phyloP scores from a whole-genome alignment of 805 yeast genomes.

The Vanderwaltozyma yarrowii region DNA sequence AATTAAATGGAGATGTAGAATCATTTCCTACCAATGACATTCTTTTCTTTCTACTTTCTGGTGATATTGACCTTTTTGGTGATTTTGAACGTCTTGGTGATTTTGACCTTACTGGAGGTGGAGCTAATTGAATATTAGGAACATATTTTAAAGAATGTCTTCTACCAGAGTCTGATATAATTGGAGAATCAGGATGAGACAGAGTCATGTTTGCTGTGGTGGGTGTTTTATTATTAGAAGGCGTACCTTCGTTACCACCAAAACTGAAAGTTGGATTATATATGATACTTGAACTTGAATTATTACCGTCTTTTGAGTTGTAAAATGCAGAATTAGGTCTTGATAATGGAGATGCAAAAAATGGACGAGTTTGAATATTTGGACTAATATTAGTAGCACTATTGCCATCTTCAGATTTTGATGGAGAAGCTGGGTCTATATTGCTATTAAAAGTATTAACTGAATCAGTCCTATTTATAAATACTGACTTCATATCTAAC shows the following conservation, averaged over 20 bases:
- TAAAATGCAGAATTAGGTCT: slow-evolving; percentile 19
- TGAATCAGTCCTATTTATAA: slow-evolving; percentile 6
- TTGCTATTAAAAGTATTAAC: background rate
- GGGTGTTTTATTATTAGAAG: background rate
- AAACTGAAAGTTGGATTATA: slow-evolving; percentile 25
- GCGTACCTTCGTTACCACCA: slow-evolving; percentile 21
- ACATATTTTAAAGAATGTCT: slow-evolving; percentile 23
- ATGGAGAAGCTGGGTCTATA: background rate
- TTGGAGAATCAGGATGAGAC: no score
- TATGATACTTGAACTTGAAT: slow-evolving; percentile 27
- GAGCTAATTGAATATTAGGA: slow-evolving; percentile 25
- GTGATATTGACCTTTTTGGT: slow-evolving; percentile 13
- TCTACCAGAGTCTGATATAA: slow-evolving; percentile 3
- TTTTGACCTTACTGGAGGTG: slow-evolving; percentile 20
- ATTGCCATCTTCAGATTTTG: background rate
- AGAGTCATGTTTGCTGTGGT: background rate
- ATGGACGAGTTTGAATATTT: background rate
- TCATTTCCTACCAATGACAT: slow-evolving; percentile 15
- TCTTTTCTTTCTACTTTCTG: slow-evolving; percentile 10
- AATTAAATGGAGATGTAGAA: slow-evolving; percentile 19
- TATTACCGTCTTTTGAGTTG: slow-evolving; percentile 21
- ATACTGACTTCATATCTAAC: slow-evolving; percentile 1
- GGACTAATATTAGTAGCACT: slow-evolving; percentile 1
- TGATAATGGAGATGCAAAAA: slow-evolving; percentile 1
- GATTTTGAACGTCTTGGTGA: slow-evolving; percentile 24